A percentile compares a stretch with the other conserved stretches of the same genome.
Evolutionary conservation across 139 green algal genomes (phyloP).

Genomic region (Zygnema circumcarinatum): DNA sequence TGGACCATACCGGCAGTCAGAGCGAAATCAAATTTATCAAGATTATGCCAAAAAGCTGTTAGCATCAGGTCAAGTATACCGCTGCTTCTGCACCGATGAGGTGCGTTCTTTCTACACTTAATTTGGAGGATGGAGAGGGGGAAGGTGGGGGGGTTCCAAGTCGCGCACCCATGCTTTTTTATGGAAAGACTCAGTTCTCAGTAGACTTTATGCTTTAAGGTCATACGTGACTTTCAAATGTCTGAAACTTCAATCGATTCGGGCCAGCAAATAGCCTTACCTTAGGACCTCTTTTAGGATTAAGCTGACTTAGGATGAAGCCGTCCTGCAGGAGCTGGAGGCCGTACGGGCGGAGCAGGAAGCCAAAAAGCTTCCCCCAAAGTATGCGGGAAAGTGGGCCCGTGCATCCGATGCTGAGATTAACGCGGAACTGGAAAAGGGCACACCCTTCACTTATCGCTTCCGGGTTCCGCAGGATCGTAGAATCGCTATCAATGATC

Average conservation of each 20-base stretch:
- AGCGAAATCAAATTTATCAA: conserved; percentile 93
- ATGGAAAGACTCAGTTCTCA: too few relatives aligned
- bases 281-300: too few relatives aligned
- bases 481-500: conserved; percentile 76
- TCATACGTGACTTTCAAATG: too few relatives aligned
- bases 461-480: conserved; percentile 88
- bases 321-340: conserved; percentile 66
- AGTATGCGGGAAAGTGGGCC: conserved; percentile 95
- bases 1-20: conserved; percentile 95
- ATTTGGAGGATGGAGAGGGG: conserved; percentile 74
- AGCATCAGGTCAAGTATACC: conserved; percentile 83
- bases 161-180: too few relatives aligned
- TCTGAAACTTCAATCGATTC: too few relatives aligned
- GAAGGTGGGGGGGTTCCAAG: too few relatives aligned
- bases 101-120: conserved; percentile 26
- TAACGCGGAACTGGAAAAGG: conserved; percentile 78
- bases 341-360: conserved; percentile 89
- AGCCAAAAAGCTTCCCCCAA: conserved; percentile 89
- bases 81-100: conserved; percentile 99
- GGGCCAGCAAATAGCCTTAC: too few relatives aligned
- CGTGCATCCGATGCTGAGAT: conserved; percentile 84
- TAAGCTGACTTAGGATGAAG: too few relatives aligned
- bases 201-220: too few relatives aligned
- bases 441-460: conserved; percentile 87
- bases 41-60: conserved; percentile 89